Base-by-base conservation (phyloP, 1,139 yeast species). In the Lodderomyces pseudojiufengensis region DNA sequence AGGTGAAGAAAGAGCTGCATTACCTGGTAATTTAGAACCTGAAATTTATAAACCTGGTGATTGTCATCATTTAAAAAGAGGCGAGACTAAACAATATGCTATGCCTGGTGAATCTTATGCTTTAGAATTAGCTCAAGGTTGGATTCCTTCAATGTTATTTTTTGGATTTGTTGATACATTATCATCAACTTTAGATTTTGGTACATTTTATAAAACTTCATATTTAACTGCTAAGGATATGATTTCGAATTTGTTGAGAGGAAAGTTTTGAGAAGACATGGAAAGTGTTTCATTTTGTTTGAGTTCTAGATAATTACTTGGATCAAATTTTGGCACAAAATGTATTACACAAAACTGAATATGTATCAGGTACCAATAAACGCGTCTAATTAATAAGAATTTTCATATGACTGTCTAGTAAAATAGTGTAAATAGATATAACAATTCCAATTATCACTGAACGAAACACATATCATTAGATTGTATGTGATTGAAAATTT, bases 71-170 rank as follows among this genome's bases (percentile, higher is more conserved):
- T 68, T 90, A 55, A 57, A 51, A 22, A 82, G 77, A 56, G 96
- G 96, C 22, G 47, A 60, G 29, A 76, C 78, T 47, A 86, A 84
- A 62, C 98, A 92, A 61, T 92, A 92, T 59, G 50, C 79, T 23
- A 85, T 92, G 95, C 82, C 85, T 2, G 59, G 75, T 27, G 92
- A 82, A 24, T 71, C 86, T 0, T 90, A 80, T 63, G 97, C 98
- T 5, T 67, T 92, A 50, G 98, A 92, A 59, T 73, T 90, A 52
- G 98, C 98, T 5, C 97, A 90, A 65, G 98, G 98, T 39, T 92
- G 96, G 95, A 86, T 92, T 48, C 97, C 98, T 24, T 81, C 94
- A 35, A 92, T 92, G 98, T 73, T 92, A 46, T 96, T 97, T 16
- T 92, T 92, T 57, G 98, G 98, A 0, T 79, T 92, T 60, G 65